A percentile compares a stretch with the other conserved stretches of the same genome.
Evolutionary conservation across 2,329 filamentous ascomycete genomes (phyloP).

Genomic region (Penicillium sp.): DNA sequence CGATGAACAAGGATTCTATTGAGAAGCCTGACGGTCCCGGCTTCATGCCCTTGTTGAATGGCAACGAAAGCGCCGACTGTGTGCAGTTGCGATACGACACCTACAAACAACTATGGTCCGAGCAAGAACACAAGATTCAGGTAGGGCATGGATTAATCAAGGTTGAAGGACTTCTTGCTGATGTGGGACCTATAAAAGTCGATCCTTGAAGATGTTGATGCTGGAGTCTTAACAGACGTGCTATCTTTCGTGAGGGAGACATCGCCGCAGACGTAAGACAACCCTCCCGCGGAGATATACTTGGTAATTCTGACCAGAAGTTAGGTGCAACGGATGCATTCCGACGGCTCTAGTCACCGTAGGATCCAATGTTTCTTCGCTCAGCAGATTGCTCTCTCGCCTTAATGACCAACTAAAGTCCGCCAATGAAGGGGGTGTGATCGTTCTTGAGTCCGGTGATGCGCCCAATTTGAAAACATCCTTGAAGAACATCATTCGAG

Average conservation of each 20-base stretch:
- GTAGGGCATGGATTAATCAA: slow-evolving; percentile 12
- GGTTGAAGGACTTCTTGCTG: neutral
- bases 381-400: slow-evolving; percentile 38
- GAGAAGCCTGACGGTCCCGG: slow-evolving; percentile 16
- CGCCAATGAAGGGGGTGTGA: slow-evolving; percentile 35
- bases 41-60: slow-evolving; percentile 43
- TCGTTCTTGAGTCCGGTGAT: slow-evolving; percentile 46
- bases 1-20: slow-evolving; percentile 32
- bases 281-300: neutral
- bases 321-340: slow-evolving; percentile 41
- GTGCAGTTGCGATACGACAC: slow-evolving; percentile 36
- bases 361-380: slow-evolving; percentile 45
- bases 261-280: slow-evolving; percentile 37
- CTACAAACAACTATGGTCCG: slow-evolving; percentile 42
- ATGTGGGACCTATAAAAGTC: slow-evolving; percentile 19
- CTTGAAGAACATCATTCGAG: slow-evolving; percentile 48
- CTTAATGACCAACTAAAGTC: slow-evolving; percentile 36
- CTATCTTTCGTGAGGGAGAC: slow-evolving; percentile 37
- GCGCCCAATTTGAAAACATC: slow-evolving; percentile 47
- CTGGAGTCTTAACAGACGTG: slow-evolving; percentile 39
- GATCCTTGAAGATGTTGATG: slow-evolving; percentile 42
- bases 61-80: slow-evolving; percentile 35
- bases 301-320: slow-evolving; percentile 12
- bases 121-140: slow-evolving; percentile 41
- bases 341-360: slow-evolving; percentile 45